phyloP scores from a whole-genome alignment of 345 rosid species.

The Cardamine chenopodiifolia region DNA sequence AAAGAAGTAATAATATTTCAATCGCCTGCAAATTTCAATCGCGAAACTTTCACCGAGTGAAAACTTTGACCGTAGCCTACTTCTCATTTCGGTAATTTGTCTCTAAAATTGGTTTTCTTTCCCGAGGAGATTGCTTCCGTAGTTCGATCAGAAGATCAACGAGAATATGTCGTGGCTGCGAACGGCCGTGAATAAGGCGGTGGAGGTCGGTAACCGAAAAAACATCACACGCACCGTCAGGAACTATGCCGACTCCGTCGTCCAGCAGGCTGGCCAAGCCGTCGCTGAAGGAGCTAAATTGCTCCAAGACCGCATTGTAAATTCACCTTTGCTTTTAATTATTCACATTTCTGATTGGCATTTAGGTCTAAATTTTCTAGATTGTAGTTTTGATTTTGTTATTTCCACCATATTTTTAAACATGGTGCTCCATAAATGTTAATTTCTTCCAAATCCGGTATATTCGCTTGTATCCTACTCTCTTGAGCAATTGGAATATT shows the following conservation, averaged over 20 bases:
- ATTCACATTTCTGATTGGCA: neutral
- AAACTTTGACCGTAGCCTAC: conserved; percentile 30
- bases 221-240: conserved; percentile 86
- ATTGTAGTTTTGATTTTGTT: conserved; percentile 15
- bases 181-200: conserved; percentile 92
- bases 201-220: conserved; percentile 92
- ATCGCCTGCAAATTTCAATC: conserved; percentile 6
- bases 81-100: conserved; percentile 21
- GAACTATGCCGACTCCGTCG: conserved; percentile 93
- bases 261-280: conserved; percentile 96
- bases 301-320: conserved; percentile 92
- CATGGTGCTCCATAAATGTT: neutral
- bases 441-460: neutral
- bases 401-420: neutral
- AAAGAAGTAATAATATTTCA: neutral
- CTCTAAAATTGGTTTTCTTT: conserved; percentile 22
- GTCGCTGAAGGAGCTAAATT: conserved; percentile 96
- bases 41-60: conserved; percentile 11
- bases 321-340: conserved; percentile 17
- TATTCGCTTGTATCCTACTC: neutral
- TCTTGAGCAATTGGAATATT: neutral
- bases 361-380: conserved; percentile 9
- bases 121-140: conserved; percentile 12
- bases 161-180: conserved; percentile 74
- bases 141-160: conserved; percentile 17